Percentiles rank a stretch among this genome's conserved stretches.
phyloP scores from a whole-genome alignment of 1,284 basidiomycete species.

The Ganoderma multipileum region DNA sequence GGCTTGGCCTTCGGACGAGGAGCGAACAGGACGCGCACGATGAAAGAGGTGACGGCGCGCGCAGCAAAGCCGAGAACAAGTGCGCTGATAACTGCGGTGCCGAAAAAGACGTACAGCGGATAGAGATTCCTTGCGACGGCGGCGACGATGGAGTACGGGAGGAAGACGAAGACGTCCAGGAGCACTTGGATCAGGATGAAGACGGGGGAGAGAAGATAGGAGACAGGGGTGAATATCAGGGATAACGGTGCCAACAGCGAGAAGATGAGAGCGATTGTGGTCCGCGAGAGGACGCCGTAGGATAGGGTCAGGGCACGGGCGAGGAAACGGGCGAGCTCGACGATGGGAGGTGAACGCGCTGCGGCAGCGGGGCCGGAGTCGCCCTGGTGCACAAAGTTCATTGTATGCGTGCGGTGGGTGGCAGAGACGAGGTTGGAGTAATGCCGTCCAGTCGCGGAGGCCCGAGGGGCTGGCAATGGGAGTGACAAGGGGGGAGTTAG shows the following conservation, averaged over 20 bases:
- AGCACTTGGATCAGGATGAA: conserved; percentile 51
- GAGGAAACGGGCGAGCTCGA: conserved; percentile 29
- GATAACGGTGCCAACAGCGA: conserved; percentile 36
- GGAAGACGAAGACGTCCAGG: conserved; percentile 50
- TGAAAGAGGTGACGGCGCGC: conserved; percentile 32
- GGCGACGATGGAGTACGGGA: conserved; percentile 51
- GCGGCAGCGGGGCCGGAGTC: conserved; percentile 1
- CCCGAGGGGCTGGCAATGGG: background rate
- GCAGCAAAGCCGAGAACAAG: conserved; percentile 55
- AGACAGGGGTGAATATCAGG: conserved; percentile 44
- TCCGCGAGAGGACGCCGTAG: conserved; percentile 22
- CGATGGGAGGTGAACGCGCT: conserved; percentile 30
- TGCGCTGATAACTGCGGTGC: conserved; percentile 63
- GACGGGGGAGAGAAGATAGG: conserved; percentile 59
- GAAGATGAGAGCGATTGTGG: conserved; percentile 25
- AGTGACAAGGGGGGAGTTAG: background rate
- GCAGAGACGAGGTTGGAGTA: background rate
- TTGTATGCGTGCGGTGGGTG: background rate
- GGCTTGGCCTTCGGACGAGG: conserved; percentile 8
- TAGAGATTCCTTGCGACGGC: conserved; percentile 56
- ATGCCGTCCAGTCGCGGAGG: background rate
- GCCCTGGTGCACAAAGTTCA: background rate
- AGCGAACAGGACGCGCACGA: conserved; percentile 19
- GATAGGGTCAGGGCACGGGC: conserved; percentile 18
- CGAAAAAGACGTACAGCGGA: conserved; percentile 67